Percentiles rank a stretch among this genome's conserved stretches.
Evolutionary conservation across 371 early-diverging fungal genomes (phyloP).

Genomic region (Mortierella sp.): DNA sequence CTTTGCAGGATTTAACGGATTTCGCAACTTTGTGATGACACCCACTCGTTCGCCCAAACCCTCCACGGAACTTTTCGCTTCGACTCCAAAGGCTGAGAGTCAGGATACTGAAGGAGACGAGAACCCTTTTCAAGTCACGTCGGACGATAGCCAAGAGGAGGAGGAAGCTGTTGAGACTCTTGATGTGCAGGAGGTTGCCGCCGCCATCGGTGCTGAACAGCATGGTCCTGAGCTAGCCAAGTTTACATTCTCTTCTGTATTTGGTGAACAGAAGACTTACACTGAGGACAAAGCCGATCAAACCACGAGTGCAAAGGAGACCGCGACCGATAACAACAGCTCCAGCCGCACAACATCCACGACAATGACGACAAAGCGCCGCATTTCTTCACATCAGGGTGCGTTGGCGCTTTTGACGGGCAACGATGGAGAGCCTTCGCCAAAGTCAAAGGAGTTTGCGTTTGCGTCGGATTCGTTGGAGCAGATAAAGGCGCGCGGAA

Average conservation of each 20-base stretch:
- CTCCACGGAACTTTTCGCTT: neutral
- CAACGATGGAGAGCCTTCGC: neutral
- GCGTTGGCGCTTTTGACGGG: slow-evolving; percentile 23
- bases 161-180: slow-evolving; percentile 1
- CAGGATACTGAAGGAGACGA: neutral
- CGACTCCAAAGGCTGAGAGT: neutral
- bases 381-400: slow-evolving; percentile 23
- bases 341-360: neutral
- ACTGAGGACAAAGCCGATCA: neutral
- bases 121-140: neutral
- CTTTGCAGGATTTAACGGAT: slow-evolving; percentile 29
- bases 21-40: slow-evolving; percentile 31
- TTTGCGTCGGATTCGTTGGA: slow-evolving; percentile 14
- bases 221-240: neutral
- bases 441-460: slow-evolving; percentile 22
- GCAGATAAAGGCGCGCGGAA: slow-evolving; percentile 10
- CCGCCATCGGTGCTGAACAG: neutral
- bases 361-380: slow-evolving; percentile 3
- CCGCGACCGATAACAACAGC: neutral
- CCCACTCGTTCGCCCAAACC: slow-evolving; percentile 14
- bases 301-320: neutral
- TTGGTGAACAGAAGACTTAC: neutral
- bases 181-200: slow-evolving; percentile 5
- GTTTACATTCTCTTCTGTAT: neutral
- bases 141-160: neutral